These are phyloP conservation scores for Rutstroemia sp. DNA, from an alignment of 2,329 filamentous ascomycete species.

Conservation along the genomic window DNA sequence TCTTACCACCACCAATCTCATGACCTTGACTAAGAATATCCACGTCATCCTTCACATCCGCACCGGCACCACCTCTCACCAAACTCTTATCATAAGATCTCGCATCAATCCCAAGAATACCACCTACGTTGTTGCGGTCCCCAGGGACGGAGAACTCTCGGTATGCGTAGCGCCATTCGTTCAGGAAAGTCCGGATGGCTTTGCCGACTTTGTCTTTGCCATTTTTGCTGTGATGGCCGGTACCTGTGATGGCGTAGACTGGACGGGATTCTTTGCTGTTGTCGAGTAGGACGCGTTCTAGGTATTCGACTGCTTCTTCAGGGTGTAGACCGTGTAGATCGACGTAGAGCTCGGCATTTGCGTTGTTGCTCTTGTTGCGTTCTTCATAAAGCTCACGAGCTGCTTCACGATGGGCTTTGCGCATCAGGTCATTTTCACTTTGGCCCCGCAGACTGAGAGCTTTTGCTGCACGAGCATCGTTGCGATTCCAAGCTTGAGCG, in stretches of 20 bases:
- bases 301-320: slow-evolving; percentile 91
- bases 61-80: slow-evolving; percentile 32
- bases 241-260: slow-evolving; percentile 93
- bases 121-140: slow-evolving; percentile 77
- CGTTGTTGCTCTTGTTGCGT: slow-evolving; percentile 64
- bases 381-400: slow-evolving; percentile 89
- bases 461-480: slow-evolving; percentile 92
- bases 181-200: slow-evolving; percentile 81
- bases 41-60: slow-evolving; percentile 32
- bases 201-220: slow-evolving; percentile 98
- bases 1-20: slow-evolving; percentile 56
- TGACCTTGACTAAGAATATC: slow-evolving; percentile 59
- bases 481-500: slow-evolving; percentile 96
- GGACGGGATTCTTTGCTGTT: slow-evolving; percentile 67
- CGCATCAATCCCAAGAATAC: slow-evolving; percentile 62
- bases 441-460: slow-evolving; percentile 89
- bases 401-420: slow-evolving; percentile 91
- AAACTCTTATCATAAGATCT: slow-evolving; percentile 59
- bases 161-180: slow-evolving; percentile 93
- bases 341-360: slow-evolving; percentile 72
- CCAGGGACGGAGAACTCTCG: slow-evolving; percentile 94
- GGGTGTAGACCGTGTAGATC: slow-evolving; percentile 98
- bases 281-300: slow-evolving; percentile 80
- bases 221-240: slow-evolving; percentile 95
- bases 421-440: slow-evolving; percentile 95